These are phyloP conservation scores for Capsicum rhomboideum DNA, from an alignment of 257 asterid genomes.

Conservation along the genomic window DNA sequence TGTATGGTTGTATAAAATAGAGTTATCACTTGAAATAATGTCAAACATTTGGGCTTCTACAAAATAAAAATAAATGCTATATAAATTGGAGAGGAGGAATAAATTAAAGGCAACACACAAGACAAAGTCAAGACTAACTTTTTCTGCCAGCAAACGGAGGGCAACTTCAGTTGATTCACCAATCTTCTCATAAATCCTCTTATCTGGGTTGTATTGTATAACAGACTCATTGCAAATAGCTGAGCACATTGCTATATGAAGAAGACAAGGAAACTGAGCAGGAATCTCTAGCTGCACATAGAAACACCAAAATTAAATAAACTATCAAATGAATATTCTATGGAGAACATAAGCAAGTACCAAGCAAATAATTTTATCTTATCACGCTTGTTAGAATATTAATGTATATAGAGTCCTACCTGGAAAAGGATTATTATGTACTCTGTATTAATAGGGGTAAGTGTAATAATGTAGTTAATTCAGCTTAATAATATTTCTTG, in stretches of 20 bases:
- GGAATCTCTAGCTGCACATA: slow-evolving; percentile 86
- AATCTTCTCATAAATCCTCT: slow-evolving; percentile 84
- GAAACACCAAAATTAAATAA: background rate
- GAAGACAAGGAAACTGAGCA: slow-evolving; percentile 85
- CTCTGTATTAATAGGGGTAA: background rate
- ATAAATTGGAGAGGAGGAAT: background rate
- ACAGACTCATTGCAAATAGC: slow-evolving; percentile 96
- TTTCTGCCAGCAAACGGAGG: slow-evolving; percentile 90
- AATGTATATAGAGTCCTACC: background rate
- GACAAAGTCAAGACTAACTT: slow-evolving; percentile 43
- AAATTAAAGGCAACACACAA: background rate
- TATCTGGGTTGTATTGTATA: slow-evolving; percentile 91
- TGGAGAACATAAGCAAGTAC: background rate
- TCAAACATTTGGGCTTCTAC: background rate
- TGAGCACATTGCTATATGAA: slow-evolving; percentile 93
- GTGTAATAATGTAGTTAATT: background rate
- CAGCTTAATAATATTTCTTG: background rate
- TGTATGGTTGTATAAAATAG: background rate
- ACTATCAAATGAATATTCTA: background rate
- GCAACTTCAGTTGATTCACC: slow-evolving; percentile 99
- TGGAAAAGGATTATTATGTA: background rate
- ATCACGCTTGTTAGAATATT: background rate
- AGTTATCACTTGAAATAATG: background rate
- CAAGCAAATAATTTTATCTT: background rate
- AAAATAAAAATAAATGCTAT: background rate